Conservation (phyloP, 257 asterid species). For the Thymus quinquecostatus region DNA sequence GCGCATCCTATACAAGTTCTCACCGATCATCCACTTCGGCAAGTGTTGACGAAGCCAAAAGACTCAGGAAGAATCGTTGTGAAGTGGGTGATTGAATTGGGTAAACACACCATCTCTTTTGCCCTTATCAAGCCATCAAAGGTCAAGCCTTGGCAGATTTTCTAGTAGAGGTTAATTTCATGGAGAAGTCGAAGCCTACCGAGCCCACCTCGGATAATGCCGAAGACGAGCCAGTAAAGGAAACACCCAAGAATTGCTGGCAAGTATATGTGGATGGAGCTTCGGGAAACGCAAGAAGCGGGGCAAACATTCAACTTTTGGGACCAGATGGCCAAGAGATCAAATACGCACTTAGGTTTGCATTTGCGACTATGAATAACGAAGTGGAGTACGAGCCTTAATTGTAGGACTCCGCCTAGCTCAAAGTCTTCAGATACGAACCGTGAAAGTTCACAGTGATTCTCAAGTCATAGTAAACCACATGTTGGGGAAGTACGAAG, state of each 20-base stretch:
- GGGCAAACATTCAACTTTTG: background rate
- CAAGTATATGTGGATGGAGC: background rate
- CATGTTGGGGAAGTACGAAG: too few species aligned
- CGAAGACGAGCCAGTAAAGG: background rate
- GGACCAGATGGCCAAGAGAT: background rate
- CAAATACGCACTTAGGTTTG: background rate
- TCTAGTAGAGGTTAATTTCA: background rate
- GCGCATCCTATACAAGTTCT: too few species aligned
- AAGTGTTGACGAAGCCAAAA: background rate
- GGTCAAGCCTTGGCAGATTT: background rate
- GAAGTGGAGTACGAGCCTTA: background rate
- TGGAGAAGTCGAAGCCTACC: background rate
- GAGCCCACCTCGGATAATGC: background rate
- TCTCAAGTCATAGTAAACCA: too few species aligned
- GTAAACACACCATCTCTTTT: background rate
- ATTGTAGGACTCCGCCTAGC: too few species aligned
- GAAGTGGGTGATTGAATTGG: background rate
- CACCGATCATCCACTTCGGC: background rate
- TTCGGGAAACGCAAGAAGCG: background rate
- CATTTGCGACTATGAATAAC: background rate
- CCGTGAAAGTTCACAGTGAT: too few species aligned
- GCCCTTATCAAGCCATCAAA: background rate
- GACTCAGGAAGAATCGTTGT: background rate
- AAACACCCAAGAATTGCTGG: background rate
- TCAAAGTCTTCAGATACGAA: too few species aligned